phyloP scores from a whole-genome alignment of 805 yeast genomes.

The Kodamaea laetipori region DNA sequence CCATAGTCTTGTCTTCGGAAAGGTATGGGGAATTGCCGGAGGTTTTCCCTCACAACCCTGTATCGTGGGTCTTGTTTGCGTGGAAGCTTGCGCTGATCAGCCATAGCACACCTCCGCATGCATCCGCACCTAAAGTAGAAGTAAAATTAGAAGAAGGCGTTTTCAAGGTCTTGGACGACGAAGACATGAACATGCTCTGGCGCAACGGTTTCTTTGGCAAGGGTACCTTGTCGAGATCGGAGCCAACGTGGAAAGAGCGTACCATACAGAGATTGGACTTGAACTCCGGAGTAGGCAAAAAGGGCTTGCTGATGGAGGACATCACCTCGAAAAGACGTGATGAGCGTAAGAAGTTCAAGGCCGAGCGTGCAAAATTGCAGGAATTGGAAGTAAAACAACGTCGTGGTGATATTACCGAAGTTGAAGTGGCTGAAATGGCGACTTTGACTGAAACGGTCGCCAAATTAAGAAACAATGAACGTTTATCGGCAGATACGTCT shows the following conservation, averaged over 20 bases:
- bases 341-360: constrained; percentile 72
- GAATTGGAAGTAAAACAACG: constrained; percentile 53
- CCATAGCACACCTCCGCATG: constrained; percentile 26
- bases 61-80: constrained; percentile 58
- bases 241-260: constrained; percentile 86
- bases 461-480: constrained; percentile 20
- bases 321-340: constrained; percentile 71
- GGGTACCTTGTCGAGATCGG: constrained; percentile 85
- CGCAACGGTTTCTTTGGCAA: constrained; percentile 89
- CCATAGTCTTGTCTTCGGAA: constrained; percentile 46
- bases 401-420: constrained; percentile 26
- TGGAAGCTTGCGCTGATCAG: constrained; percentile 28
- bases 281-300: constrained; percentile 18
- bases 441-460: constrained; percentile 19
- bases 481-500: constrained; percentile 16
- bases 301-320: constrained; percentile 62
- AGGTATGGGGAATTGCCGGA: constrained; percentile 50
- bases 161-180: constrained; percentile 45
- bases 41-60: constrained; percentile 63
- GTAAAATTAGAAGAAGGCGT: constrained; percentile 29
- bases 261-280: constrained; percentile 56
- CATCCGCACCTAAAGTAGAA: constrained; percentile 17
- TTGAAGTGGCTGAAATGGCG: constrained; percentile 25
- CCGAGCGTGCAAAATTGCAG: constrained; percentile 53
- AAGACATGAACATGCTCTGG: constrained; percentile 68